Percentiles rank a stretch among this genome's conserved stretches.
These are phyloP conservation scores for Kwoniella mangroviensis DNA, from an alignment of 768 basidiomycete genomes.

Conservation along the genomic window DNA sequence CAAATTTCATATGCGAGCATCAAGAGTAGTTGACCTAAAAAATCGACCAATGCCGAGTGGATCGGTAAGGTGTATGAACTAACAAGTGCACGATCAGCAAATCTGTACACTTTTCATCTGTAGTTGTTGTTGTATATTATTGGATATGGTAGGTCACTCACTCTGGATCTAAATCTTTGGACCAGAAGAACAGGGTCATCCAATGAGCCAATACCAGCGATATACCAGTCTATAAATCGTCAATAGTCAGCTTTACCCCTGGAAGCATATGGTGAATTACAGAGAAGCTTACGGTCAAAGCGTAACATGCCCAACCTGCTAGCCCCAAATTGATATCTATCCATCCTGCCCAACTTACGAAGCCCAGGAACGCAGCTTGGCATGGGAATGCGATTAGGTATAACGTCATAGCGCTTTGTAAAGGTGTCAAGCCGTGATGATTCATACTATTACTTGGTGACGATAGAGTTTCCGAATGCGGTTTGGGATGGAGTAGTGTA, in stretches of 20 bases:
- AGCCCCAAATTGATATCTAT: conserved; percentile 73
- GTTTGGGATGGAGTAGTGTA: conserved; percentile 33
- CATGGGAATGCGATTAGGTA: conserved; percentile 78
- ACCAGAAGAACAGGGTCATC: conserved; percentile 80
- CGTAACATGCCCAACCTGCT: conserved; percentile 71
- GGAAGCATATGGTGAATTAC: too few species aligned
- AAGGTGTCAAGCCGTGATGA: conserved; percentile 56
- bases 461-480: conserved; percentile 10
- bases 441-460: background rate
- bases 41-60: conserved; percentile 85
- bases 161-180: conserved; percentile 78
- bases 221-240: conserved; percentile 64
- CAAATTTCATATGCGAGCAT: conserved; percentile 61
- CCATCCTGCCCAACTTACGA: conserved; percentile 76
- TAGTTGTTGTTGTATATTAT: too few species aligned
- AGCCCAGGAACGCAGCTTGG: conserved; percentile 71
- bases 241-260: too few species aligned
- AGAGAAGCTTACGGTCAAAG: conserved; percentile 76
- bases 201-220: conserved; percentile 71
- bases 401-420: conserved; percentile 63
- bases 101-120: background rate
- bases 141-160: conserved; percentile 29
- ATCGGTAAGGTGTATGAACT: conserved; percentile 87
- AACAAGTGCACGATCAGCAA: background rate
- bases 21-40: conserved; percentile 78